Base-by-base conservation (phyloP, 495 filamentous ascomycete genomes). In the Oidiodendron maius region DNA sequence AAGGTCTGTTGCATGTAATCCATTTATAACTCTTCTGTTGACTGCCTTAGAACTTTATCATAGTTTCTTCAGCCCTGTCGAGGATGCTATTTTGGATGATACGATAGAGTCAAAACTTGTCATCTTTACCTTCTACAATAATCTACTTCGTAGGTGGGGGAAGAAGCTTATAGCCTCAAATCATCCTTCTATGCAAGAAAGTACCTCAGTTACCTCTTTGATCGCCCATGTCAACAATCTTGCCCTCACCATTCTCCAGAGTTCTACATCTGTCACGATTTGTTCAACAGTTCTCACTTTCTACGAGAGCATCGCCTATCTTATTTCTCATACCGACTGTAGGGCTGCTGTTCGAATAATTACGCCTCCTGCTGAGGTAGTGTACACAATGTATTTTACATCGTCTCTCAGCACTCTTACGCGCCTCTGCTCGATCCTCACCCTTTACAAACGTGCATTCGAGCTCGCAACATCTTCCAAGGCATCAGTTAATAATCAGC, bases 371-470 rank as follows among this genome's bases (percentile, higher is more conserved):
- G 71, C 84, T 1, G 69, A 78, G 13, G 70, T 87, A 18, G 73
- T 91, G 22, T 93, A 93, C 61, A 74, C 71, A 17, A 68, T 91
- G 26, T 64, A 79, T 46, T 91, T 91, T 56, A 73, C 71, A 16
- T 64, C 77, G 2, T 82, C 78, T 3, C 68, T 79, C 9, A 71
- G 74, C 4, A 73, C 74, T 22, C 71, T 89, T n/a, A 89, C 87
- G 2, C 79, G 78, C 6, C 77, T 91, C 34, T 89, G 80, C 59
- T 72, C 74, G 25, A 74, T 91, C 16, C 56, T 80, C n/a, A 65
- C 75, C n/a, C 56, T 60, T 48, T 87, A 90, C 66, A 95, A 94
- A 59, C 68, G 67, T 5, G 81, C 84, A 1, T 91, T 91, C 60
- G 87, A 94, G 60, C 63, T 66, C 4, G 77, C 82, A 52, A 75